Percentiles rank a stretch among this genome's conserved stretches.
Evolutionary conservation across 2,329 filamentous ascomycete species (phyloP).

Genomic region (Aquanectria penicillioides): DNA sequence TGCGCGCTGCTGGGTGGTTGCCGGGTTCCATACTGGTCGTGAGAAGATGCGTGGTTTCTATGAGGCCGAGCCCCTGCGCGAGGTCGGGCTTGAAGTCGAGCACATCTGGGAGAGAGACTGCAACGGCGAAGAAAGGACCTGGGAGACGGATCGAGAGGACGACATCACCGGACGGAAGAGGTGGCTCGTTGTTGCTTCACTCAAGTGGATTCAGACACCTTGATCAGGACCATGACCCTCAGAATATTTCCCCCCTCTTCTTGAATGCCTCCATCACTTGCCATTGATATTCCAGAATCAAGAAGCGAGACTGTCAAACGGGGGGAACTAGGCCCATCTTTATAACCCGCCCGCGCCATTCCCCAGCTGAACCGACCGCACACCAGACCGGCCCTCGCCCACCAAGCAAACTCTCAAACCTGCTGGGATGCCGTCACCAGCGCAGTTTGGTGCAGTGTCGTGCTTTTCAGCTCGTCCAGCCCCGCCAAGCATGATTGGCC

Average conservation of each 20-base stretch:
- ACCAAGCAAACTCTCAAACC: no score
- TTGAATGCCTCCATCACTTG: background rate
- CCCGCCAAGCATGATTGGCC: conserved; percentile 15
- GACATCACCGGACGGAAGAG: conserved; percentile 71
- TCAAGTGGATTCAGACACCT: conserved; percentile 51
- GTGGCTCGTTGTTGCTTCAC: conserved; percentile 72
- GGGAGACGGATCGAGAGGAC: conserved; percentile 71
- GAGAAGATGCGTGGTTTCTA: conserved; percentile 74
- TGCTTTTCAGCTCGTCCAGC: conserved; percentile 18
- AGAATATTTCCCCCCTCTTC: background rate
- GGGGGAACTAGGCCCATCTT: no score
- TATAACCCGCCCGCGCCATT: no score
- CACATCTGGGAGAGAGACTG: conserved; percentile 76
- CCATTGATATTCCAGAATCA: no score
- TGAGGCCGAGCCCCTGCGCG: conserved; percentile 54
- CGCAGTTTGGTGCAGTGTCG: background rate
- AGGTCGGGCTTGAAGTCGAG: conserved; percentile 68
- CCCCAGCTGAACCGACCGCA: no score
- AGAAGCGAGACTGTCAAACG: no score
- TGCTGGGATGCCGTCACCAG: background rate
- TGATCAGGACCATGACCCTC: conserved; percentile 14
- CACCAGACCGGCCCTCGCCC: no score
- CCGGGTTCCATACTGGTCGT: conserved; percentile 78
- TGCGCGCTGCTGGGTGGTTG: conserved; percentile 71
- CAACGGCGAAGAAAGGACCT: conserved; percentile 69